Evolutionary conservation across 169 alveolate species (phyloP), one percentile per base, ranked within the genome.

Genomic region (Cryptosporidium parvum): DNA sequence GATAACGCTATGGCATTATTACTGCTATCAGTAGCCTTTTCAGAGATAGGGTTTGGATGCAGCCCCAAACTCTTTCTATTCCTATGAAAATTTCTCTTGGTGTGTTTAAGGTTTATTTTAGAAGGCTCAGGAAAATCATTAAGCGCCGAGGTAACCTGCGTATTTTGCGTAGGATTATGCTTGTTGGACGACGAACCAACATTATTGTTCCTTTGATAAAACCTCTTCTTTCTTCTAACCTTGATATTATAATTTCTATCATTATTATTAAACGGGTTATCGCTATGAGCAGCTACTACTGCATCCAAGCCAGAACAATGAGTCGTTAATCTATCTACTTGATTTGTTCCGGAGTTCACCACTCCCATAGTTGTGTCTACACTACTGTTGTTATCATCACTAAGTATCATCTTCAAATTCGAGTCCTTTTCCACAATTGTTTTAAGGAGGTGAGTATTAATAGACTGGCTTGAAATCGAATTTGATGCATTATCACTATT

Each of bases 341-440:
- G 56, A 29, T 80, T 70, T 1, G 56, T 59, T 16, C 89, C 89
- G 10, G 89, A 59, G 68, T 80, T 80, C 4, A 80, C 89, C 3
- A 80, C 52, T 33, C 89, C 89, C 89, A 80, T 80, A 16, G 89
- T 80, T 21, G 89, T 80, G 23, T 80, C 80, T 1, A 80, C 80
- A 33, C 89, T 80, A 16, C 89, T 80, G 31, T 80, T 80, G 23
- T 65, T 65, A 35, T 80, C 75, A 33, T 80, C 89, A 21, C 86
- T 75, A 18, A 75, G 56, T 18, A 26, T 48, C 59, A 70, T 70
- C 6, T 65, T 65, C 31, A 39, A 31, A n/a, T 39, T 65, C 21
- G 72, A 65, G 52, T 65, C 72, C 51, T 65, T 65, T n/a, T 65
- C 72, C 72, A 65, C 72, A 2, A 65, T 65, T 18, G 72, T 33